A percentile compares a stretch with the other conserved stretches of the same genome.
Conservation (phyloP, 306 rosid species). For the Fagus sylvatica region DNA sequence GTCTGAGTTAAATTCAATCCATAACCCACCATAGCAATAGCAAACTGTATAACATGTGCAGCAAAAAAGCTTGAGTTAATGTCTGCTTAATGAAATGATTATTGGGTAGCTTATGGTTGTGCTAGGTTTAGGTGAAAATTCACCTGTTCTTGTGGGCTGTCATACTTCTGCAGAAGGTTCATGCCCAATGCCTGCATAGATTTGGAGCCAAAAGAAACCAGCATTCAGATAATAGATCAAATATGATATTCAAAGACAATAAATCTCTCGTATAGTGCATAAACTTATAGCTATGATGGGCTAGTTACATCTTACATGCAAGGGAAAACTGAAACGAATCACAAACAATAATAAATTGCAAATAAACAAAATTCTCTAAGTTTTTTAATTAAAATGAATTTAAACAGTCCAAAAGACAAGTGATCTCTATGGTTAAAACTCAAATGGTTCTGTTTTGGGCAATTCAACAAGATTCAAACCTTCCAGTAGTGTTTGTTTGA, state of each 20-base stretch:
- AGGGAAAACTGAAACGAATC: no score
- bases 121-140: background rate
- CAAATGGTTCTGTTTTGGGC: no score
- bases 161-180: conserved; percentile 64
- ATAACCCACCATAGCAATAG: conserved; percentile 79
- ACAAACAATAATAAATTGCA: no score
- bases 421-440: no score
- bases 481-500: no score
- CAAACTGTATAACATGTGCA: conserved; percentile 54
- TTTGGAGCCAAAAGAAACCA: conserved; percentile 17
- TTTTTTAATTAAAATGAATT: no score
- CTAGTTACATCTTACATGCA: no score
- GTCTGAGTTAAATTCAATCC: conserved; percentile 73
- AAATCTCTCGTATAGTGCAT: background rate
- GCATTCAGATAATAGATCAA: background rate
- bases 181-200: conserved; percentile 71
- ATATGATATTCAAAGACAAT: background rate
- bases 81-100: conserved; percentile 2
- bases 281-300: background rate
- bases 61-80: background rate
- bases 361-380: no score
- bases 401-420: no score
- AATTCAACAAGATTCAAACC: no score
- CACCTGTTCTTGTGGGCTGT: conserved; percentile 85
- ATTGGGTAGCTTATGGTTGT: background rate